These are phyloP conservation scores for Neofusicoccum laricinum DNA, from an alignment of 2,329 filamentous ascomycete species.

Conservation along the genomic window DNA sequence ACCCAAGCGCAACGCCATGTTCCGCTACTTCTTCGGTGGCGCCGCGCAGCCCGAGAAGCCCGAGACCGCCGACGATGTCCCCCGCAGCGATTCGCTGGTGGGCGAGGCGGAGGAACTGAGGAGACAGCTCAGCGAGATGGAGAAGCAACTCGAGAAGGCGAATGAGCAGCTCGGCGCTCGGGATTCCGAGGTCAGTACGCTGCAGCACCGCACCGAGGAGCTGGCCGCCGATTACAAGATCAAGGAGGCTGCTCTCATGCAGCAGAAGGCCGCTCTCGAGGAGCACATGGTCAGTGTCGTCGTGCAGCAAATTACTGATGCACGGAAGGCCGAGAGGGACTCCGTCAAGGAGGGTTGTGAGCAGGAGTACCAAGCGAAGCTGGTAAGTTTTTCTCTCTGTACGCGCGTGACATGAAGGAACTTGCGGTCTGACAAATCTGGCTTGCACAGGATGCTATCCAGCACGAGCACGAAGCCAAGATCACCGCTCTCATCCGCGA, in stretches of 20 bases:
- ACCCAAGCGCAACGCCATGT: constrained; percentile 31
- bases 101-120: constrained; percentile 12
- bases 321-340: constrained; percentile 35
- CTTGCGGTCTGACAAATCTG: not conserved
- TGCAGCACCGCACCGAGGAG: constrained; percentile 25
- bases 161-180: constrained; percentile 26
- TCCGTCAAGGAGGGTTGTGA: constrained; percentile 35
- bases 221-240: constrained; percentile 19
- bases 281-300: constrained; percentile 42
- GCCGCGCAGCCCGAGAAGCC: constrained; percentile 6
- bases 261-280: constrained; percentile 38
- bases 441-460: constrained; percentile 9
- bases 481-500: constrained; percentile 17
- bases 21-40: constrained; percentile 38
- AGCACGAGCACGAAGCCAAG: constrained; percentile 17
- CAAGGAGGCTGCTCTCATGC: constrained; percentile 20
- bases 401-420: not conserved
- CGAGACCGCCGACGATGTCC: constrained; percentile 16
- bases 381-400: constrained; percentile 20
- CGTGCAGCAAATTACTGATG: constrained; percentile 40
- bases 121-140: constrained; percentile 13
- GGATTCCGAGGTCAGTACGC: constrained; percentile 29
- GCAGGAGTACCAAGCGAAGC: constrained; percentile 30
- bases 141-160: constrained; percentile 32
- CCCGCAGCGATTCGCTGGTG: constrained; percentile 8